A percentile compares a stretch with the other conserved stretches of the same genome.
Evolutionary conservation across 192 early-diverging fungal species (phyloP).

Genomic region (Pilobolus umbonatus): DNA sequence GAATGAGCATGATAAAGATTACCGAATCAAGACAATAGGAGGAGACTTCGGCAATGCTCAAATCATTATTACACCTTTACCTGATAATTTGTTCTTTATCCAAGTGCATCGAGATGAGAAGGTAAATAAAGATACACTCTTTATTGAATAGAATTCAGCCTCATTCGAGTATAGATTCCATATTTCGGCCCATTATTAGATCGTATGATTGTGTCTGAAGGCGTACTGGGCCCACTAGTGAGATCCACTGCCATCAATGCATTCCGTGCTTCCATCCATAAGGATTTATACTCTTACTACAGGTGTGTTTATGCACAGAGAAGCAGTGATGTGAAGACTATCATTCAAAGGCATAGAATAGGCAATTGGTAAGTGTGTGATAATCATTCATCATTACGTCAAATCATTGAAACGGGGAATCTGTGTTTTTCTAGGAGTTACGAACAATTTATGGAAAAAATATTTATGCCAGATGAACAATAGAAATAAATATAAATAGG

Average conservation of each 20-base stretch:
- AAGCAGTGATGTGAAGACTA: conserved; percentile 50
- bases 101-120: conserved; percentile 58
- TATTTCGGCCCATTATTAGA: conserved; percentile 85
- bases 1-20: conserved; percentile 91
- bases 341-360: conserved; percentile 53
- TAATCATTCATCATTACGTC: not conserved
- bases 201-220: conserved; percentile 72
- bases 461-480: conserved; percentile 34
- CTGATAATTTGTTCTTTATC: conserved; percentile 55
- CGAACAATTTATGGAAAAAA: conserved; percentile 32
- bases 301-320: conserved; percentile 58
- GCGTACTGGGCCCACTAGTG: conserved; percentile 70
- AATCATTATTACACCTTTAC: conserved; percentile 83
- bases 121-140: conserved; percentile 9
- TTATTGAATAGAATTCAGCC: not conserved
- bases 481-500: not conserved
- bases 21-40: conserved; percentile 83
- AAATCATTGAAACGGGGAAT: not conserved
- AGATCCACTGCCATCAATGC: conserved; percentile 82
- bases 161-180: conserved; percentile 43
- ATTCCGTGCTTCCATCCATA: conserved; percentile 38
- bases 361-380: conserved; percentile 47
- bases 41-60: conserved; percentile 98
- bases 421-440: conserved; percentile 22
- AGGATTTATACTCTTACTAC: conserved; percentile 33